Evolutionary conservation across 768 basidiomycete species (phyloP).

Genomic region (Suillus sp.): DNA sequence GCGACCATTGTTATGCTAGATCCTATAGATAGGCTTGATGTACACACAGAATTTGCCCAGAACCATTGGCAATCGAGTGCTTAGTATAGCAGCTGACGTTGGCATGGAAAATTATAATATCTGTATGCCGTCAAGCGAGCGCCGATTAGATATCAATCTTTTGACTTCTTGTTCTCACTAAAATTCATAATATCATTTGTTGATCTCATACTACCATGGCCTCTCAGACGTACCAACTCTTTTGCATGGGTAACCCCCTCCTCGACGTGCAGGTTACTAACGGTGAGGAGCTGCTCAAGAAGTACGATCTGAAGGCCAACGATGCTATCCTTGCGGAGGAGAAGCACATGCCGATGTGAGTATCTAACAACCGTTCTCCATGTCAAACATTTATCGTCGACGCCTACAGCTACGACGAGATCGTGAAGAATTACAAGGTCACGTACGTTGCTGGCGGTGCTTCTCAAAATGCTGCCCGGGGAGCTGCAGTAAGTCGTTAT

Average conservation of each 20-base stretch:
- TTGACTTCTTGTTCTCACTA: constrained; percentile 11
- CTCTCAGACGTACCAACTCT: constrained; percentile 58
- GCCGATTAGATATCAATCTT: background rate
- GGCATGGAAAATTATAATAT: constrained; percentile 5
- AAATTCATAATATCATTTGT: constrained; percentile 11
- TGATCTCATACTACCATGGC: constrained; percentile 38
- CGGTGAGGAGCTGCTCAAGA: constrained; percentile 81
- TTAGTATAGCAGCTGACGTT: background rate
- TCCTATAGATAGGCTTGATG: background rate
- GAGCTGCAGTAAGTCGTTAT: constrained; percentile 76
- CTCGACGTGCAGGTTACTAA: constrained; percentile 93
- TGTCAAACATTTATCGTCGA: constrained; percentile 6
- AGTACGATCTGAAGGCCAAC: constrained; percentile 90
- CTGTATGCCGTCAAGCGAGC: background rate
- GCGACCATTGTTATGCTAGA: background rate
- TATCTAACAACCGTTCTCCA: constrained; percentile 1
- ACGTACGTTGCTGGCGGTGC: constrained; percentile 97
- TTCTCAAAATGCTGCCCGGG: constrained; percentile 94
- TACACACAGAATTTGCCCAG: background rate
- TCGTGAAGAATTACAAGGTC: constrained; percentile 72
- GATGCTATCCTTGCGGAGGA: constrained; percentile 94
- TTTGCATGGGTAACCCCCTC: constrained; percentile 94
- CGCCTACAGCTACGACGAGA: constrained; percentile 77
- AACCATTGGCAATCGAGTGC: background rate
- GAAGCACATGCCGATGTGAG: constrained; percentile 86